Percentiles rank a stretch among this genome's conserved stretches.
Evolutionary conservation across 768 basidiomycete genomes (phyloP).

Genomic region (Pulveroboletus ravenelii): DNA sequence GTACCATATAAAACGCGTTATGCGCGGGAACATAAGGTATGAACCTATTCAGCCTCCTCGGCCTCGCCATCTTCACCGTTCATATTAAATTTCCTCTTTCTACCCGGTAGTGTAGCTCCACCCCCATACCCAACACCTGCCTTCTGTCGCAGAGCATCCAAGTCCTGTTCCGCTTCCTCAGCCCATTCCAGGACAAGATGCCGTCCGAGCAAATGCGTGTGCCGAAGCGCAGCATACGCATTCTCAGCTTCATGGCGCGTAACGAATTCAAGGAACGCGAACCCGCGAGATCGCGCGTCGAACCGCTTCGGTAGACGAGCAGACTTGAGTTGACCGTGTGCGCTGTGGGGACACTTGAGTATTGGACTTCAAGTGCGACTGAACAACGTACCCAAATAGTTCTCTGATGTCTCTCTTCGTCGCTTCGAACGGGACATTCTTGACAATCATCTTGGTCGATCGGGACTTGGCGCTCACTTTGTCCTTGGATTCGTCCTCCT

Average conservation of each 20-base stretch:
- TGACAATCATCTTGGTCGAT: constrained; percentile 94
- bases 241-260: constrained; percentile 86
- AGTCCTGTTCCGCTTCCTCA: constrained; percentile 71
- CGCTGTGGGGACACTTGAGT: constrained; percentile 38
- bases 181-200: constrained; percentile 97
- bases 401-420: constrained; percentile 89
- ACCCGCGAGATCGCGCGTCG: constrained; percentile 84
- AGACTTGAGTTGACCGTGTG: constrained; percentile 91
- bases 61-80: constrained; percentile 35
- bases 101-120: constrained; percentile 65
- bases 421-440: constrained; percentile 97
- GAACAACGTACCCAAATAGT: constrained; percentile 71
- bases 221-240: constrained; percentile 79
- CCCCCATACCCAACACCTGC: constrained; percentile 73
- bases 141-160: constrained; percentile 73
- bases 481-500: constrained; percentile 48
- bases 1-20: background rate
- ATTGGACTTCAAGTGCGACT: background rate
- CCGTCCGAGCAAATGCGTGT: constrained; percentile 93
- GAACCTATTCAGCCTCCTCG: constrained; percentile 24
- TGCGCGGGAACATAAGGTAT: constrained; percentile 1
- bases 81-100: constrained; percentile 66
- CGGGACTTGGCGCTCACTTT: constrained; percentile 45
- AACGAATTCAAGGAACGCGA: constrained; percentile 94
- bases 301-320: constrained; percentile 91